phyloP scores from a whole-genome alignment of 2,329 filamentous ascomycete species.

The Aspergillus amoenus region DNA sequence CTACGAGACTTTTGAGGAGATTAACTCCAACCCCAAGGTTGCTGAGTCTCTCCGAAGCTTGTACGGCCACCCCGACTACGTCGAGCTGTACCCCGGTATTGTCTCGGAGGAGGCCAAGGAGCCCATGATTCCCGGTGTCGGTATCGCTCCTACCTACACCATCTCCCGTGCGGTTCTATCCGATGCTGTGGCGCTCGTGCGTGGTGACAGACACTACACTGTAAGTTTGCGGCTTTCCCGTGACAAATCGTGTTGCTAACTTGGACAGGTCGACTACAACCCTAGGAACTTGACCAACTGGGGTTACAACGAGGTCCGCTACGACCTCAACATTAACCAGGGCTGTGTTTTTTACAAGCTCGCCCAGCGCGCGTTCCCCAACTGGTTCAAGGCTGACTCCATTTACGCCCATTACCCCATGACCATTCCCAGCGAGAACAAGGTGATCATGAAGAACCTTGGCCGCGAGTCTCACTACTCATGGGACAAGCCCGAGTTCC shows the following conservation, averaged over 20 bases:
- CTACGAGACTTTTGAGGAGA: conserved; percentile 77
- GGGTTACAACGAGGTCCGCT: conserved; percentile 74
- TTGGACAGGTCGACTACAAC: conserved; percentile 61
- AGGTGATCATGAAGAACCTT: conserved; percentile 67
- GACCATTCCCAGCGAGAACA: conserved; percentile 70
- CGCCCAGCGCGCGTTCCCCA: conserved; percentile 74
- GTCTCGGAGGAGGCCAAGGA: conserved; percentile 73
- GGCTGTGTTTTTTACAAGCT: conserved; percentile 85
- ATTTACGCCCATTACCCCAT: conserved; percentile 78
- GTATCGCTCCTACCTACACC: conserved; percentile 73
- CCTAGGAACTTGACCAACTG: conserved; percentile 76
- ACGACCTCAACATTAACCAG: conserved; percentile 72
- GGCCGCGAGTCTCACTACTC: conserved; percentile 68
- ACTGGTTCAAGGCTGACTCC: conserved; percentile 74
- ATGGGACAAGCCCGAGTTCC: conserved; percentile 61
- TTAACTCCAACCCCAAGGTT: conserved; percentile 74
- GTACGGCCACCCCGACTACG: conserved; percentile 70
- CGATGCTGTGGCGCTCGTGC: conserved; percentile 74
- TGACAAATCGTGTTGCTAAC: conserved; percentile 23
- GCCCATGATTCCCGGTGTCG: conserved; percentile 71
- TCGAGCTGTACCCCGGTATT: conserved; percentile 78
- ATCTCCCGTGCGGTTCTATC: conserved; percentile 74
- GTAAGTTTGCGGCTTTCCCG: conserved; percentile 14
- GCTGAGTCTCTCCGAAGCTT: conserved; percentile 65
- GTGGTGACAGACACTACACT: conserved; percentile 77